Evolutionary conservation across 805 yeast genomes (phyloP).

Genomic region (Yarrowia keelungensis): DNA sequence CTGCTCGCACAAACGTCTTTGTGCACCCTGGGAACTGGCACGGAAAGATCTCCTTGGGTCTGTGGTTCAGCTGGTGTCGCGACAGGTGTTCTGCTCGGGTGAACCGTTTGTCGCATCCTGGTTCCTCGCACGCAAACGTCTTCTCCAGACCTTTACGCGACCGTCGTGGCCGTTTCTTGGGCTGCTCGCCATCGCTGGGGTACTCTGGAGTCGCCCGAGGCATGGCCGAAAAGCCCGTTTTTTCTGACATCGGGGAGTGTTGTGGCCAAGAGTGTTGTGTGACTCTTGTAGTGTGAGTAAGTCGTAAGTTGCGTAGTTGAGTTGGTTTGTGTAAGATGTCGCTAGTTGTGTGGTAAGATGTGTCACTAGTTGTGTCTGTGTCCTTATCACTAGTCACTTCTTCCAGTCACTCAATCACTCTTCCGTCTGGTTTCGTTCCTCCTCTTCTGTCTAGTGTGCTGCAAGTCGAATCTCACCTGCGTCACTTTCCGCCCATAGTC

Average conservation of each 20-base stretch:
- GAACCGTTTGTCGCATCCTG: constrained; percentile 46
- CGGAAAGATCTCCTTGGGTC: constrained; percentile 49
- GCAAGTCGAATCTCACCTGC: constrained; percentile 16
- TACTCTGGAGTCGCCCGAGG: constrained; percentile 12
- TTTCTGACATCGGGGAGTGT: background rate
- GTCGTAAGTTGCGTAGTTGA: background rate
- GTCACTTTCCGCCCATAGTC: constrained; percentile 12
- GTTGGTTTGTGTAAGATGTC: background rate
- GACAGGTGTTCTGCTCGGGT: constrained; percentile 46
- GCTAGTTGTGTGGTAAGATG: no score
- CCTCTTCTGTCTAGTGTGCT: background rate
- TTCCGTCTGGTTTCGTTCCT: background rate
- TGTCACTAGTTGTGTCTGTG: background rate
- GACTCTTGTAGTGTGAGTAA: background rate
- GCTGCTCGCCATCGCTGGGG: constrained; percentile 39
- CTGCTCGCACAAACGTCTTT: constrained; percentile 51
- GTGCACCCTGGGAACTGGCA: constrained; percentile 50
- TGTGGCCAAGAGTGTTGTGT: no score
- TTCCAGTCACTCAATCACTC: background rate
- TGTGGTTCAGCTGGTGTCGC: constrained; percentile 48
- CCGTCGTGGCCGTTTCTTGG: constrained; percentile 42
- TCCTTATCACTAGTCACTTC: background rate
- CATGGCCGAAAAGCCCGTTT: constrained; percentile 29
- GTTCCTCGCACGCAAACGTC: constrained; percentile 46
- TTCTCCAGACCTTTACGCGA: constrained; percentile 47